Conservation (phyloP, 805 yeast genomes). For the Teunomyces barrocoloradensis region DNA sequence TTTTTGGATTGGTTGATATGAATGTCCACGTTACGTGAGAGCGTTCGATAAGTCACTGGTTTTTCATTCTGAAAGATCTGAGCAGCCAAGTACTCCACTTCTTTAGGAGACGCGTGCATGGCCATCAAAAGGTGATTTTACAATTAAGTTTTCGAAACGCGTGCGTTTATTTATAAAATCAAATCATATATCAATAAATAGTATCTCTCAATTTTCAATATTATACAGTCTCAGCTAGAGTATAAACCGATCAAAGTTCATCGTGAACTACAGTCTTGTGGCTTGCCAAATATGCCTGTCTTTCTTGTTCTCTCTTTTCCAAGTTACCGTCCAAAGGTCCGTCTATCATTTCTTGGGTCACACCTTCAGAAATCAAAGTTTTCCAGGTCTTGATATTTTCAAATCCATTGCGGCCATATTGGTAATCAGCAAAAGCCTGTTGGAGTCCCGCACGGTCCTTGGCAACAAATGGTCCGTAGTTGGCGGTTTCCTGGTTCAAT, state of each 20-base stretch:
- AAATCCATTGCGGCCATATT: conserved; percentile 64
- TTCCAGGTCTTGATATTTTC: conserved; percentile 64
- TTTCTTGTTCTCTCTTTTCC: conserved; percentile 27
- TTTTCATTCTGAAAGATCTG: conserved; percentile 20
- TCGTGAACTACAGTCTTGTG: neutral
- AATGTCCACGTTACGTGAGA: conserved; percentile 40
- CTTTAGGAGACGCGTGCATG: conserved; percentile 27
- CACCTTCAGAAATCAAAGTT: conserved; percentile 44
- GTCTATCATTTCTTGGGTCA: conserved; percentile 40
- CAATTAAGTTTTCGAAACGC: neutral
- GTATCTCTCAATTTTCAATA: neutral
- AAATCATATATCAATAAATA: neutral
- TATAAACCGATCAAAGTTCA: neutral
- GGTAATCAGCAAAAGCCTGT: conserved; percentile 72
- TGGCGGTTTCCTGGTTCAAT: conserved; percentile 72
- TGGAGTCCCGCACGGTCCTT: conserved; percentile 62
- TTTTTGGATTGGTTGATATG: conserved; percentile 39
- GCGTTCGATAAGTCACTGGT: conserved; percentile 40
- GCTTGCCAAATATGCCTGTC: conserved; percentile 6
- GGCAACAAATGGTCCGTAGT: conserved; percentile 91
- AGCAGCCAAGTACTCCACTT: conserved; percentile 31
- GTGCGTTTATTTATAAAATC: neutral
- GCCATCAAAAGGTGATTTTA: conserved; percentile 19
- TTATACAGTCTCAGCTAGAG: neutral
- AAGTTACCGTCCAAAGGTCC: conserved; percentile 35